Percentiles rank a stretch among this genome's conserved stretches.
phyloP scores from a whole-genome alignment of 306 rosid species.

The Vigna unguiculata region DNA sequence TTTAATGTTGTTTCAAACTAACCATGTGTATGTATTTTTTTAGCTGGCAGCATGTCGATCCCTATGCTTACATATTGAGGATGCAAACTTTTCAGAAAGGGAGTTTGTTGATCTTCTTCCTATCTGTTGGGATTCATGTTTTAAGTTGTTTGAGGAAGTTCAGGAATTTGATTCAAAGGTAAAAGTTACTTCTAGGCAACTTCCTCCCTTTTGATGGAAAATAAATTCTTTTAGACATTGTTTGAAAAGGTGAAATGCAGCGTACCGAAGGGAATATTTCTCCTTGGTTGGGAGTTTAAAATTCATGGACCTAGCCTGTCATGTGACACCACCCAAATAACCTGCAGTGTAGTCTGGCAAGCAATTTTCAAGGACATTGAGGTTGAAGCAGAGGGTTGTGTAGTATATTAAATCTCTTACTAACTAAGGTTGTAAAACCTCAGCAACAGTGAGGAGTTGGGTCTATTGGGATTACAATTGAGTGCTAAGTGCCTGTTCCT shows the following conservation, averaged over 20 bases:
- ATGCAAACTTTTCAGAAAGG: conserved; percentile 85
- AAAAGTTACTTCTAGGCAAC: conserved; percentile 42
- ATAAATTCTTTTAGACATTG: conserved; percentile 8
- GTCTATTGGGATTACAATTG: conserved; percentile 17
- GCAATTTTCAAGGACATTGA: conserved; percentile 36
- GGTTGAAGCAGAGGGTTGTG: conserved; percentile 23
- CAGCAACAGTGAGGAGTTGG: conserved; percentile 17
- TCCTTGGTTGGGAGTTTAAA: conserved; percentile 34
- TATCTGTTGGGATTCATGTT: conserved; percentile 90
- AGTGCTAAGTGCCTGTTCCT: conserved; percentile 11
- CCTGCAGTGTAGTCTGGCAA: neutral
- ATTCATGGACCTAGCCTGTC: conserved; percentile 12
- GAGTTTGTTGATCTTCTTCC: conserved; percentile 92
- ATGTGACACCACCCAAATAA: conserved; percentile 15
- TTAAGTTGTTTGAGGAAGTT: conserved; percentile 84
- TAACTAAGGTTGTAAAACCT: conserved; percentile 2
- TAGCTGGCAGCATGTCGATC: conserved; percentile 98
- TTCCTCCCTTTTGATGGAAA: conserved; percentile 16
- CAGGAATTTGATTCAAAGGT: conserved; percentile 99
- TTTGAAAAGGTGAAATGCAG: neutral
- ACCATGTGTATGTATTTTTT: conserved; percentile 47
- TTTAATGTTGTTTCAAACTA: conserved; percentile 35
- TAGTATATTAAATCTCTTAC: conserved; percentile 3
- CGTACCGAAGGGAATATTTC: conserved; percentile 9
- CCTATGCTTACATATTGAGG: conserved; percentile 85